These are phyloP conservation scores for Myrica gale DNA, from an alignment of 306 rosid species.

Conservation along the genomic window DNA sequence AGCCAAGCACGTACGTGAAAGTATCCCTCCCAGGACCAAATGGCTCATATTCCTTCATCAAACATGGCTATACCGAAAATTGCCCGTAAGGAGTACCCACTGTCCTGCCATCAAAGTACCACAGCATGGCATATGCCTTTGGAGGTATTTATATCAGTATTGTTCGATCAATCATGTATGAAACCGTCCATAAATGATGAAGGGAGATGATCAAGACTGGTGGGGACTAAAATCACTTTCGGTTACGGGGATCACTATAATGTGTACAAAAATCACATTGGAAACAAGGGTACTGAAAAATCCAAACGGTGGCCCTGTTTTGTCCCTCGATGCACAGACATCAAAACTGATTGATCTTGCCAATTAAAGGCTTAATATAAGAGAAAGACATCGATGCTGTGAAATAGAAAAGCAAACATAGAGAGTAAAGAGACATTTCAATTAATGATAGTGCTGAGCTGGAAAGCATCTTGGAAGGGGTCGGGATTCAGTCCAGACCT, in stretches of 20 bases:
- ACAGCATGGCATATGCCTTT: background rate
- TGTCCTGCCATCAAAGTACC: background rate
- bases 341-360: slow-evolving; percentile 1
- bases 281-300: background rate
- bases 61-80: background rate
- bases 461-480: too few relatives aligned
- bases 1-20: background rate
- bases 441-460: too few relatives aligned
- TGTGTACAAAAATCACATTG: slow-evolving; percentile 10
- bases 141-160: background rate
- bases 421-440: too few relatives aligned
- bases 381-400: background rate
- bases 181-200: background rate
- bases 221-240: slow-evolving; percentile 6
- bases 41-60: background rate
- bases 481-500: too few relatives aligned
- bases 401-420: background rate
- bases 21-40: background rate
- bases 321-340: slow-evolving; percentile 5
- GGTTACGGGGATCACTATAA: background rate
- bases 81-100: background rate
- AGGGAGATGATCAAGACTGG: slow-evolving; percentile 1
- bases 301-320: slow-evolving; percentile 4
- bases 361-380: slow-evolving; percentile 1
- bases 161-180: background rate